phyloP scores from a whole-genome alignment of 805 yeast species.

The Starmerella sp. region DNA sequence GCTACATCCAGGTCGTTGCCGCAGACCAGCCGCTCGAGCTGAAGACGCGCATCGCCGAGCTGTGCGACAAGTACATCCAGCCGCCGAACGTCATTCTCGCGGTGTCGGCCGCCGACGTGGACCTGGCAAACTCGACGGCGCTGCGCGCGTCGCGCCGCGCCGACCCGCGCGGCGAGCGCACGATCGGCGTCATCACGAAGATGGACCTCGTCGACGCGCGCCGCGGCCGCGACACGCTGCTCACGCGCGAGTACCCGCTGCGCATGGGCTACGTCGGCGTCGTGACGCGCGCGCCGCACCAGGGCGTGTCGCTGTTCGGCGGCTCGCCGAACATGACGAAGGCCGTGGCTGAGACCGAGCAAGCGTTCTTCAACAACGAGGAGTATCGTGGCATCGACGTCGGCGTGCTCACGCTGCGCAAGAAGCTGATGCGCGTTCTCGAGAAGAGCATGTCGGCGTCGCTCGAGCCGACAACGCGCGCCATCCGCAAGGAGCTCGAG shows the following conservation, averaged over 20 bases:
- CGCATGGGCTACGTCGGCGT: conserved; percentile 98
- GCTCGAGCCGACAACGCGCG: conserved; percentile 71
- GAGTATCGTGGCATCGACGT: conserved; percentile 51
- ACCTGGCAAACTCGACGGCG: conserved; percentile 91
- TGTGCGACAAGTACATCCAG: conserved; percentile 77
- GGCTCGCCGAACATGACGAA: conserved; percentile 38
- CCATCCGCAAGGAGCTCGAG: conserved; percentile 84
- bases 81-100: conserved; percentile 92
- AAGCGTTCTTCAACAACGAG: conserved; percentile 51
- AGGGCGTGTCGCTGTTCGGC: conserved; percentile 21
- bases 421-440: conserved; percentile 71
- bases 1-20: conserved; percentile 93
- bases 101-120: conserved; percentile 95
- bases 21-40: conserved; percentile 87
- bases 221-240: conserved; percentile 54
- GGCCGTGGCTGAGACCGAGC: conserved; percentile 36
- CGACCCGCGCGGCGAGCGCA: conserved; percentile 91
- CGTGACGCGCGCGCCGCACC: conserved; percentile 65
- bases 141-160: conserved; percentile 77
- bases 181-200: conserved; percentile 93
- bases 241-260: conserved; percentile 76
- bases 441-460: conserved; percentile 87
- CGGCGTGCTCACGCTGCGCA: conserved; percentile 65
- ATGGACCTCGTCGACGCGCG: conserved; percentile 78
- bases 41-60: conserved; percentile 61